phyloP scores from a whole-genome alignment of 2,329 filamentous ascomycete genomes.

The Cadophora luteo-olivacea region DNA sequence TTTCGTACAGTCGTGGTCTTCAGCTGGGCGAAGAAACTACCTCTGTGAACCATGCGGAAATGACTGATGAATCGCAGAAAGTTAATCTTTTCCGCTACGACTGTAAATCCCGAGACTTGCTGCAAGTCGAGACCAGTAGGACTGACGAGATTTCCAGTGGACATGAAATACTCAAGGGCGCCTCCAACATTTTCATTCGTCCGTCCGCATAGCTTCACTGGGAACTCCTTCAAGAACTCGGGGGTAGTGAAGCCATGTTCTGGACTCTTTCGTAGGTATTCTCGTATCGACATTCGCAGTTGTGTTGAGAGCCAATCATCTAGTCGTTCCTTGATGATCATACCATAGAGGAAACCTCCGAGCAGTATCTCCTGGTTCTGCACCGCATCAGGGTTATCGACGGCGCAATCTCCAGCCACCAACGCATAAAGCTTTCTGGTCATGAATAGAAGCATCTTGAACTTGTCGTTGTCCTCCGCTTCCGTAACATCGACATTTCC shows the following conservation, averaged over 20 bases:
- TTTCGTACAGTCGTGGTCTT: conserved; percentile 98
- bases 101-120: conserved; percentile 92
- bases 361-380: conserved; percentile 96
- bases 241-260: conserved; percentile 78
- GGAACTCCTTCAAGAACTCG: conserved; percentile 81
- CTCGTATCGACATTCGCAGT: conserved; percentile 59
- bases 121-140: conserved; percentile 92
- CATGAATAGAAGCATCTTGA: conserved; percentile 94
- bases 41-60: conserved; percentile 98
- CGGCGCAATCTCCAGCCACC: conserved; percentile 88
- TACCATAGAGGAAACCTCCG: conserved; percentile 91
- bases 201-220: conserved; percentile 76
- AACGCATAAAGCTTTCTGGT: conserved; percentile 92
- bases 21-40: conserved; percentile 96
- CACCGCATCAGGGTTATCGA: conserved; percentile 95
- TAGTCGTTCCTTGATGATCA: conserved; percentile 92
- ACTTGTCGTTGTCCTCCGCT: conserved; percentile 88
- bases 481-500: conserved; percentile 86
- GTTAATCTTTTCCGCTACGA: conserved; percentile 98
- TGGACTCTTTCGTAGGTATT: conserved; percentile 61
- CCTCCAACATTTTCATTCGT: conserved; percentile 90
- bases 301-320: conserved; percentile 79
- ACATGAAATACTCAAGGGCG: conserved; percentile 91
- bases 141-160: conserved; percentile 92
- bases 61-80: conserved; percentile 98